Evolutionary conservation across 2,329 filamentous ascomycete genomes (phyloP).

Genomic region (Clarireedia hainanense): DNA sequence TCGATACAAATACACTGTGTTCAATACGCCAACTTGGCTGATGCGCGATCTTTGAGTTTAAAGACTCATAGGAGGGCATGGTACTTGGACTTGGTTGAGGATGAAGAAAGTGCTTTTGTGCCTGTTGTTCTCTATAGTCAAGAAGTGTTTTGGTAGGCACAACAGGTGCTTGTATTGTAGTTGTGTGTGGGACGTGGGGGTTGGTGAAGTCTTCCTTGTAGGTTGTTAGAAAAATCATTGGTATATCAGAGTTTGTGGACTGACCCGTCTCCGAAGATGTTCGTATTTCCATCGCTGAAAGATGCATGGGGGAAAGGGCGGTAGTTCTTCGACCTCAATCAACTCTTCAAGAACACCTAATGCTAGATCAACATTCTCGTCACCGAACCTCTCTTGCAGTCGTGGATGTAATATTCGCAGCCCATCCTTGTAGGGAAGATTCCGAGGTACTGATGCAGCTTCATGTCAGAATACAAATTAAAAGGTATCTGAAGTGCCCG

Average conservation of each 20-base stretch:
- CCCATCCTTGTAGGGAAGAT: slow-evolving; percentile 40
- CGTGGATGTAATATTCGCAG: slow-evolving; percentile 37
- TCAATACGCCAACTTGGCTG: slow-evolving; percentile 14
- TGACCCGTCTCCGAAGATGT: slow-evolving; percentile 37
- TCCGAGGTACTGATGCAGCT: slow-evolving; percentile 35
- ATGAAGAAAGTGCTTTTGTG: neutral
- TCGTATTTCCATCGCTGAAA: slow-evolving; percentile 40
- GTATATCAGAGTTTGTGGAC: slow-evolving; percentile 4
- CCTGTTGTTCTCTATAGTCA: slow-evolving; percentile 30
- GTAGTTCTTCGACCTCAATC: slow-evolving; percentile 38
- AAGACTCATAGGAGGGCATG: slow-evolving; percentile 1
- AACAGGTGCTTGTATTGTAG: slow-evolving; percentile 36
- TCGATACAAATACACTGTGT: slow-evolving; percentile 13
- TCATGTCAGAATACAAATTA: neutral
- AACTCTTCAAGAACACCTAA: slow-evolving; percentile 40
- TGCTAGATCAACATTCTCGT: slow-evolving; percentile 37
- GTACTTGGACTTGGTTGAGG: slow-evolving; percentile 4
- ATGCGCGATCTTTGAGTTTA: slow-evolving; percentile 8
- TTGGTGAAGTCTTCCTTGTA: slow-evolving; percentile 33
- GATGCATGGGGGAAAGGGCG: slow-evolving; percentile 37
- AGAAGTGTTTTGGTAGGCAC: slow-evolving; percentile 33
- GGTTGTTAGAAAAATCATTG: neutral
- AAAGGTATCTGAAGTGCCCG: no score
- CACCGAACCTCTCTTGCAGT: slow-evolving; percentile 37
- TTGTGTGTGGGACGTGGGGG: slow-evolving; percentile 40